phyloP scores from a whole-genome alignment of 352 stramenopile genomes.

The Elongisporangium undulatum region DNA sequence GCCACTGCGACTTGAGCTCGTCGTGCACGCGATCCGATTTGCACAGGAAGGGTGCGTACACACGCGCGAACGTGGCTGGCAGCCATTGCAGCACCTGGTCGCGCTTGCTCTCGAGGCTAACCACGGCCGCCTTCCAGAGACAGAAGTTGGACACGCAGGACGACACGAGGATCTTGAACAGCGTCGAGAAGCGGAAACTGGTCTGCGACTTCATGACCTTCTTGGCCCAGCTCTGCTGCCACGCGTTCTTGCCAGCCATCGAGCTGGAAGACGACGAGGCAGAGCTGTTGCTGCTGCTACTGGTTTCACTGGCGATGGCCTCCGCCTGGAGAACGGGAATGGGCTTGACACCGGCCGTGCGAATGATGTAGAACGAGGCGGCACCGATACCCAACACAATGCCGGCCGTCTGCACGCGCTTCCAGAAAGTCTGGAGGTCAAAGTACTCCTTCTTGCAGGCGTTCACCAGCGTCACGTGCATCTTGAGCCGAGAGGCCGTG shows the following conservation, averaged over 20 bases:
- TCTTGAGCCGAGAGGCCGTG: slow-evolving; percentile 78
- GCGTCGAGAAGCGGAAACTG: slow-evolving; percentile 60
- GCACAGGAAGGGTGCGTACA: slow-evolving; percentile 67
- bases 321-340: slow-evolving; percentile 28
- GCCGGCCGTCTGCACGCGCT: slow-evolving; percentile 61
- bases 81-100: slow-evolving; percentile 72
- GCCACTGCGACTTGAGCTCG: slow-evolving; percentile 68
- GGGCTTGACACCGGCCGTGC: slow-evolving; percentile 40
- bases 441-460: slow-evolving; percentile 76
- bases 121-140: slow-evolving; percentile 63
- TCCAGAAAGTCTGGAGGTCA: slow-evolving; percentile 68
- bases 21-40: slow-evolving; percentile 76
- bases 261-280: not conserved
- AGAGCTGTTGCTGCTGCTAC: not conserved
- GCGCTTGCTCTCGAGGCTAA: slow-evolving; percentile 68
- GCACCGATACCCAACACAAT: slow-evolving; percentile 56
- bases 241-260: slow-evolving; percentile 20
- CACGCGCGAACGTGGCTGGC: slow-evolving; percentile 59
- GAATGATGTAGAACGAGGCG: slow-evolving; percentile 71
- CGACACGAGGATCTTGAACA: slow-evolving; percentile 71
- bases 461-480: slow-evolving; percentile 78
- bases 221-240: slow-evolving; percentile 78
- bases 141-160: slow-evolving; percentile 56
- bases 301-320: slow-evolving; percentile 8
- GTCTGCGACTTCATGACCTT: slow-evolving; percentile 68